phyloP scores from a whole-genome alignment of 805 yeast genomes.

The Diddensiella santjacobensis region DNA sequence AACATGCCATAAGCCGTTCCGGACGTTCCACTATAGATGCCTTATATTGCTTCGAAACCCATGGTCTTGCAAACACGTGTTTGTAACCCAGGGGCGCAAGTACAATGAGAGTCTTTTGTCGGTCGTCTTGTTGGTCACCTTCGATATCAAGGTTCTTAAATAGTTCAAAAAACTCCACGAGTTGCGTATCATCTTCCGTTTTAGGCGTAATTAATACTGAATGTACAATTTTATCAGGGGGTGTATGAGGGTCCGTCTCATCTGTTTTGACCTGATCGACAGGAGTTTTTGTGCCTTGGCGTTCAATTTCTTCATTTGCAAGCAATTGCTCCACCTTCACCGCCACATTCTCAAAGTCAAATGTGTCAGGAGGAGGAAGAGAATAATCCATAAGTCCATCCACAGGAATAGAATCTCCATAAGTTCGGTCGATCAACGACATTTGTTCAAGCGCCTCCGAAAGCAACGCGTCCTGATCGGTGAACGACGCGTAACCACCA shows the following conservation, averaged over 20 bases:
- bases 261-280: neutral
- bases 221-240: neutral
- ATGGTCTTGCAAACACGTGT: conserved; percentile 68
- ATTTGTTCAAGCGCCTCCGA: neutral
- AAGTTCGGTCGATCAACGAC: neutral
- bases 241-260: neutral
- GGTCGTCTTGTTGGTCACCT: neutral
- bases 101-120: conserved; percentile 46
- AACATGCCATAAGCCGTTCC: conserved; percentile 68
- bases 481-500: neutral
- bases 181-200: conserved; percentile 7
- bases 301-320: neutral
- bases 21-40: conserved; percentile 79
- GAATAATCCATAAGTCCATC: neutral
- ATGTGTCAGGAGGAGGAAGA: conserved; percentile 11
- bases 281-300: neutral
- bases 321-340: neutral
- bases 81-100: conserved; percentile 66
- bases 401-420: neutral
- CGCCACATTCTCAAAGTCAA: neutral
- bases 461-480: neutral
- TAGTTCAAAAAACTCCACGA: conserved; percentile 7
- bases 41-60: conserved; percentile 68
- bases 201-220: neutral
- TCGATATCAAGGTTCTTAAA: conserved; percentile 2